Base-by-base conservation (phyloP, 2,329 filamentous ascomycete species). In the Elsinoe fawcettii region DNA sequence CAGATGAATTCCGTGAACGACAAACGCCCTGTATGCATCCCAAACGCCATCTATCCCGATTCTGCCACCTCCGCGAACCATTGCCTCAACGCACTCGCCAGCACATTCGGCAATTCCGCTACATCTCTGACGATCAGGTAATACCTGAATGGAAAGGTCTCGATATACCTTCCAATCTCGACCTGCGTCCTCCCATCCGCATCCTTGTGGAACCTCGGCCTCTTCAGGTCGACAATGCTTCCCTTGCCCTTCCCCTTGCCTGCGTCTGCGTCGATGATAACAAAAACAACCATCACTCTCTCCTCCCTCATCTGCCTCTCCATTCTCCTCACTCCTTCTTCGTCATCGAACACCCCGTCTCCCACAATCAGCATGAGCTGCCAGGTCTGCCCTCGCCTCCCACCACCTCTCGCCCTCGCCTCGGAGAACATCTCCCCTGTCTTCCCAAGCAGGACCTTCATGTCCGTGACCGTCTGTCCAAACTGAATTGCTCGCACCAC, bases 271-370 rank as follows among this genome's bases (percentile, higher is more conserved):
- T 99, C 93, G 67, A 99, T 90, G 66, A 99, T 87, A 65, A 99
- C 89, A 70, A 99, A 99, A 5, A 99, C 92, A 61, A 97, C 85
- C 89, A 99, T 96, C 68, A 99, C 95, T 14, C 90, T 80, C 73
- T 96, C 89, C 71, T 96, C 91, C 66, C 90, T 84, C 1, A 93
- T 92, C 71, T 92, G 86, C 8, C 93, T 80, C 9, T 99, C 83
- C 20, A 97, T 79, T 4, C 89, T 79, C 14, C 88, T 81, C 63
- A 99, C 91, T 4, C 82, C 79, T 16, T 90, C 88, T 70, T 97
- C 92, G 49, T 91, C 86, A 55, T 95, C 90, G 63, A 91, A 96
- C 22, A 97, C 83, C 7, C 95, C 93, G 66, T 99, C 93, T 0
- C 89, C 95, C 55, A 99, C 85, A 62, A 99, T 88, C 53, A 99